These are phyloP conservation scores for Lentinus polychrous DNA, from an alignment of 1,284 basidiomycete genomes.

Conservation along the genomic window DNA sequence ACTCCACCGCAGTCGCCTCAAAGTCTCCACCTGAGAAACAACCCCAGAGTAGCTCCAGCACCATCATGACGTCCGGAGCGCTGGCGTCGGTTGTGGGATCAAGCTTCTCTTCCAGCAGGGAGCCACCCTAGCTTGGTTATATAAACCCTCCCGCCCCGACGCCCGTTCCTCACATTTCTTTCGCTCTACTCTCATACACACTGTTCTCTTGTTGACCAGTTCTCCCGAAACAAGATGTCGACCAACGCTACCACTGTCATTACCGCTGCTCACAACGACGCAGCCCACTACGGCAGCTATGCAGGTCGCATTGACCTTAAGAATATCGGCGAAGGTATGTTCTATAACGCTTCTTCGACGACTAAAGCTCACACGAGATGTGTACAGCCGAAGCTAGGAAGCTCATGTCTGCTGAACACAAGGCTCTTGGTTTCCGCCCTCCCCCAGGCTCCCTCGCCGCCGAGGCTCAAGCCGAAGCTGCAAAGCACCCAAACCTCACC, in stretches of 20 bases:
- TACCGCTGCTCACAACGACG: slow-evolving; percentile 14
- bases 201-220: background rate
- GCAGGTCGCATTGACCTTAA: slow-evolving; percentile 17
- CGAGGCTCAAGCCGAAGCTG: slow-evolving; percentile 21
- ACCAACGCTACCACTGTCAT: slow-evolving; percentile 13
- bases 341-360: background rate
- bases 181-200: background rate
- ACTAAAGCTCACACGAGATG: background rate
- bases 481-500: slow-evolving; percentile 10
- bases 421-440: slow-evolving; percentile 28
- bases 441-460: slow-evolving; percentile 28
- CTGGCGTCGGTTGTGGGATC: background rate
- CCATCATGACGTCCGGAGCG: background rate
- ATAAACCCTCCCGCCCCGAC: background rate
- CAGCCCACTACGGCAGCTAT: slow-evolving; percentile 9
- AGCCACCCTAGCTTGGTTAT: background rate
- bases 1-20: too few species aligned
- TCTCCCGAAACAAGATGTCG: slow-evolving; percentile 12
- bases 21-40: background rate
- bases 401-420: slow-evolving; percentile 28
- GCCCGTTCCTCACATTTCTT: background rate
- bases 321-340: slow-evolving; percentile 17
- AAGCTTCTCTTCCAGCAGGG: background rate
- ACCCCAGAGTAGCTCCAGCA: background rate
- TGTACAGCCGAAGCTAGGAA: slow-evolving; percentile 20